Conservation (phyloP, 1,284 basidiomycete species). For the Pseudozyma pruni region DNA sequence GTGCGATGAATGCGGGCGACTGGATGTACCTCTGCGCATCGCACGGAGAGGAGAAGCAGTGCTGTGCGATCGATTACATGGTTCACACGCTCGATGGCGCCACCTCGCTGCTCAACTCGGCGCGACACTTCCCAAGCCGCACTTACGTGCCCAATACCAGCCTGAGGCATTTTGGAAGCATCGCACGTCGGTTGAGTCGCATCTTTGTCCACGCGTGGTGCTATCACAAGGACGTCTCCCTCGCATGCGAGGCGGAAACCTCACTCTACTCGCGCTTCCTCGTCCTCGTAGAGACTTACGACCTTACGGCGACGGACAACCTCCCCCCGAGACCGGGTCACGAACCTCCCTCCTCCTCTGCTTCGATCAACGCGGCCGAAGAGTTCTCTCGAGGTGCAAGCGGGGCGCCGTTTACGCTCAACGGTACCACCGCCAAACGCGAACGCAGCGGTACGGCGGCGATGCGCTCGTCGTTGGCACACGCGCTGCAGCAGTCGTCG, state of each 20-base stretch:
- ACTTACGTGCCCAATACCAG: slow-evolving; percentile 75
- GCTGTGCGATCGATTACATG: slow-evolving; percentile 97
- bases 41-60: slow-evolving; percentile 73
- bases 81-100: slow-evolving; percentile 93
- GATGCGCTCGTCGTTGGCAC: slow-evolving; percentile 19
- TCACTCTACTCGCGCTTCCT: slow-evolving; percentile 91
- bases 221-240: slow-evolving; percentile 82
- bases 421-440: slow-evolving; percentile 30
- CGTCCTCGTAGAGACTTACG: slow-evolving; percentile 81
- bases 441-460: slow-evolving; percentile 37
- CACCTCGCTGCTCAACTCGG: slow-evolving; percentile 89
- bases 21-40: slow-evolving; percentile 97
- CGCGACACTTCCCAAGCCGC: slow-evolving; percentile 80
- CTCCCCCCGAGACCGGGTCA: slow-evolving; percentile 35
- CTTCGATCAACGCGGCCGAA: slow-evolving; percentile 5
- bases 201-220: slow-evolving; percentile 93
- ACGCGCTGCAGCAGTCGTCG: slow-evolving; percentile 8
- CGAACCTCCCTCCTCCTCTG: background rate
- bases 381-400: slow-evolving; percentile 24
- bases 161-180: slow-evolving; percentile 84
- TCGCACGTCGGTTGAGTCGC: slow-evolving; percentile 86
- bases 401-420: slow-evolving; percentile 15
- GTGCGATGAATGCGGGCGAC: slow-evolving; percentile 96
- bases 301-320: slow-evolving; percentile 70
- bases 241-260: slow-evolving; percentile 88